Evolutionary conservation across 805 yeast species (phyloP).

Genomic region (Saturnispora halmiae): DNA sequence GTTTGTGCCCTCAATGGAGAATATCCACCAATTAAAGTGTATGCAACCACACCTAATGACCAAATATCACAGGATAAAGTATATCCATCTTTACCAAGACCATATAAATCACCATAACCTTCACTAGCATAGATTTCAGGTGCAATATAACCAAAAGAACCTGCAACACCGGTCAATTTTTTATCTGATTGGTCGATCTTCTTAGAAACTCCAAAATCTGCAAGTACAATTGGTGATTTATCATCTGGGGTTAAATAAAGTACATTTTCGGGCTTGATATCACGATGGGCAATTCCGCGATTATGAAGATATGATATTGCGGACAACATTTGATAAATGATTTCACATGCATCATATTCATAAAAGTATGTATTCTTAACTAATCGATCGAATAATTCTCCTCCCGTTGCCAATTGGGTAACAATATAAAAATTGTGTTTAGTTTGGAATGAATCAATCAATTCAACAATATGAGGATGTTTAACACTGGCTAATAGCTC

Average conservation of each 20-base stretch:
- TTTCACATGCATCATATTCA: conserved; percentile 75
- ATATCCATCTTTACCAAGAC: conserved; percentile 52
- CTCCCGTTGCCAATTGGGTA: conserved; percentile 92
- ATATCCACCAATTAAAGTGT: conserved; percentile 84
- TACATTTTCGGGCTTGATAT: conserved; percentile 89
- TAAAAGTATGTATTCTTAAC: conserved; percentile 75
- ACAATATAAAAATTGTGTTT: conserved; percentile 88
- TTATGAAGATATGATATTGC: conserved; percentile 76
- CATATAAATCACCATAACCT: conserved; percentile 30
- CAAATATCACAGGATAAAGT: conserved; percentile 95
- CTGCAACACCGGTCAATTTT: conserved; percentile 34
- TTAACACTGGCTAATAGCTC: conserved; percentile 53
- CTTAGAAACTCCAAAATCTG: conserved; percentile 95
- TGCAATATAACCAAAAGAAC: conserved; percentile 94
- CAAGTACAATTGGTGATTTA: conserved; percentile 70
- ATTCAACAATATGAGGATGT: conserved; percentile 84
- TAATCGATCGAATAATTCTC: conserved; percentile 87
- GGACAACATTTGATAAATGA: conserved; percentile 62
- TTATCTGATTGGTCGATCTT: conserved; percentile 32
- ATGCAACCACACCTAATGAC: conserved; percentile 90
- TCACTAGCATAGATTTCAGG: conserved; percentile 78
- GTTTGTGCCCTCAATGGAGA: conserved; percentile 85
- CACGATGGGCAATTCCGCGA: conserved; percentile 80
- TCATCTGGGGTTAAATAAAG: conserved; percentile 56
- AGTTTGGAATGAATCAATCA: conserved; percentile 89